Evolutionary conservation across 192 early-diverging fungal genomes (phyloP), one percentile per base, ranked within the genome.

Genomic region (Entomortierella lignicola): DNA sequence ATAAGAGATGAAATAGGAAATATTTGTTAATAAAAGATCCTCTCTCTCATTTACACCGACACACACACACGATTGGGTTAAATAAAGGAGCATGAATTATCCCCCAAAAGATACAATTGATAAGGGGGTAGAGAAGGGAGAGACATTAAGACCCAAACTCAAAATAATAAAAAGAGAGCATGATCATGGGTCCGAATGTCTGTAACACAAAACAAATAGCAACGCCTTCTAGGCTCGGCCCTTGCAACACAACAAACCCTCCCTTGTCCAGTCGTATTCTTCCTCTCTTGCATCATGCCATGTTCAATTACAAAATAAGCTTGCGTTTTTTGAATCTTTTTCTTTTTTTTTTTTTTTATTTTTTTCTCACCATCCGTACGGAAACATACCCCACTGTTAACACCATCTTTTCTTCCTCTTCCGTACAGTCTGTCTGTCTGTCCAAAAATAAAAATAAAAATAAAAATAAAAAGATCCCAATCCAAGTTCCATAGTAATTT

Each of bases 141-240:
- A 32, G 2, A 58, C n/a, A n/a, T n/a, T n/a, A 42, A 42, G 39
- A 18, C 32, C 1, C 56, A 58, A 58, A 58, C 56, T 58, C 32
- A 58, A 58, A 58, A 58, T 34, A 58, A n/a, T 20, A 20, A 39
- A n/a, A 58, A 15, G 30, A 44, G 58, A 27, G 58, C 42, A 60
- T 60, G 58, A 60, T 48, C 44, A 61, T 61, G 60, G 13, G 60
- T 61, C 60, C 29, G 37, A 29, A 25, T 43, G 21, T 26, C 44
- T 30, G 30, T 60, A n/a, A 2, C 12, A 6, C 39, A 20, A 21
- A 10, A 23, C 57, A 20, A 15, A 43, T 60, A 41, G 57, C 31
- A 15, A 31, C 55, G 26, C 57, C 21, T 50, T 50, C 47, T 2
- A 50, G n/a, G 34, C 34, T 37, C 10, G 4, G 34, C 34, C 34